These are phyloP conservation scores for Leccinellum rugosiceps DNA, from an alignment of 768 basidiomycete species.

Conservation along the genomic window DNA sequence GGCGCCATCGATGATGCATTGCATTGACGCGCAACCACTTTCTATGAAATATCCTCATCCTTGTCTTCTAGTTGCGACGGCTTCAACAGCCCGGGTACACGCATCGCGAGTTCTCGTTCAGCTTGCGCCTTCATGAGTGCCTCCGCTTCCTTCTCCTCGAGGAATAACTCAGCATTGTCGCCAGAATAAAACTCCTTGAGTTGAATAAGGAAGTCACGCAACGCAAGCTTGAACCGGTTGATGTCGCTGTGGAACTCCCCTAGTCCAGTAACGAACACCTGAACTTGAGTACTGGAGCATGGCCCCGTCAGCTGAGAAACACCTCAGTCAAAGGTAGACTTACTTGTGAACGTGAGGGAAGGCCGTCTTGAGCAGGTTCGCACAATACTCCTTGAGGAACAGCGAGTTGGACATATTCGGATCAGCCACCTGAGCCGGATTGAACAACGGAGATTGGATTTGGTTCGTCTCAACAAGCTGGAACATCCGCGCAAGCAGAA, in stretches of 20 bases:
- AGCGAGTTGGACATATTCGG: conserved; percentile 70
- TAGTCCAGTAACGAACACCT: conserved; percentile 63
- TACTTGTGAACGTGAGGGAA: conserved; percentile 92
- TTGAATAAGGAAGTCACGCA: conserved; percentile 97
- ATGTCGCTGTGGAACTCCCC: conserved; percentile 75
- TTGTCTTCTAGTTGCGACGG: conserved; percentile 93
- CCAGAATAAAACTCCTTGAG: conserved; percentile 94
- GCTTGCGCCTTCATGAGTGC: conserved; percentile 70
- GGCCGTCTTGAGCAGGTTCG: conserved; percentile 79
- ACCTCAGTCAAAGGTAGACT: conserved; percentile 25
- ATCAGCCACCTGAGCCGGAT: conserved; percentile 68
- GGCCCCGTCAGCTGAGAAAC: conserved; percentile 8
- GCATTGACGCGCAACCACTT: conserved; percentile 25
- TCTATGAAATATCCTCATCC: conserved; percentile 69
- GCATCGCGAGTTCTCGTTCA: conserved; percentile 85
- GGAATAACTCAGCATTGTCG: conserved; percentile 87
- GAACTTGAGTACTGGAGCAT: conserved; percentile 58
- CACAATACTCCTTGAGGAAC: conserved; percentile 84
- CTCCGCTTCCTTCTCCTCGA: conserved; percentile 94
- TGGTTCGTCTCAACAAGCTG: conserved; percentile 81
- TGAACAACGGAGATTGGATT: conserved; percentile 82
- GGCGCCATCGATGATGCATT: conserved; percentile 16
- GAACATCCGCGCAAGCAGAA: conserved; percentile 91
- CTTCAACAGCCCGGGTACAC: conserved; percentile 98
- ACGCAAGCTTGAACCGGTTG: conserved; percentile 88